These are phyloP conservation scores for Corymbia citriodora DNA, from an alignment of 441 rosid genomes.

Conservation along the genomic window DNA sequence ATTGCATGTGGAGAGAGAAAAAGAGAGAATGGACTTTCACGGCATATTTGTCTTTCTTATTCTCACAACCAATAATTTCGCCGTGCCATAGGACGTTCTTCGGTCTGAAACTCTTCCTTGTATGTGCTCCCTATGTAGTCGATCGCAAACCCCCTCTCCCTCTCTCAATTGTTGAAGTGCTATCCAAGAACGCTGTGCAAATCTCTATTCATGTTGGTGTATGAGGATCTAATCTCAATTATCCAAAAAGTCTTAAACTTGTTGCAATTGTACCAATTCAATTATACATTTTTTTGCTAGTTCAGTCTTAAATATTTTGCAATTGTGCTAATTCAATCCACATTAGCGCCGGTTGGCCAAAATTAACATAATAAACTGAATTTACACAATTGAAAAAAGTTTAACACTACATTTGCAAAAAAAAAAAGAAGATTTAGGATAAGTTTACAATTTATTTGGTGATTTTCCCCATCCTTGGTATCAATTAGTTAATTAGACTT, in stretches of 20 bases:
- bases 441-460: no score
- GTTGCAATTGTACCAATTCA: no score
- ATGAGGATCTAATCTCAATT: constrained; percentile 26
- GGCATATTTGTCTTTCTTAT: not conserved
- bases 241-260: no score
- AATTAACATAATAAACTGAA: no score
- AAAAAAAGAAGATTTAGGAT: no score
- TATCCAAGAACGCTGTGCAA: constrained; percentile 8
- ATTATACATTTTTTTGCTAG: no score
- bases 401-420: no score
- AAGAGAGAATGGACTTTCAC: not conserved
- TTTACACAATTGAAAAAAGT: no score
- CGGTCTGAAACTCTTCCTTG: constrained; percentile 29
- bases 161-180: not conserved
- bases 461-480: constrained; percentile 14
- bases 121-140: not conserved
- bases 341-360: no score
- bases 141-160: not conserved
- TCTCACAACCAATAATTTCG: not conserved
- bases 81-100: not conserved
- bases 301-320: no score
- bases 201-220: constrained; percentile 49
- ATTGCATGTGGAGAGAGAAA: not conserved
- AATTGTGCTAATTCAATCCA: no score
- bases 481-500: no score